A percentile compares a stretch with the other conserved stretches of the same genome.
phyloP scores from a whole-genome alignment of 305 asterid genomes.

The Plantago rigida region DNA sequence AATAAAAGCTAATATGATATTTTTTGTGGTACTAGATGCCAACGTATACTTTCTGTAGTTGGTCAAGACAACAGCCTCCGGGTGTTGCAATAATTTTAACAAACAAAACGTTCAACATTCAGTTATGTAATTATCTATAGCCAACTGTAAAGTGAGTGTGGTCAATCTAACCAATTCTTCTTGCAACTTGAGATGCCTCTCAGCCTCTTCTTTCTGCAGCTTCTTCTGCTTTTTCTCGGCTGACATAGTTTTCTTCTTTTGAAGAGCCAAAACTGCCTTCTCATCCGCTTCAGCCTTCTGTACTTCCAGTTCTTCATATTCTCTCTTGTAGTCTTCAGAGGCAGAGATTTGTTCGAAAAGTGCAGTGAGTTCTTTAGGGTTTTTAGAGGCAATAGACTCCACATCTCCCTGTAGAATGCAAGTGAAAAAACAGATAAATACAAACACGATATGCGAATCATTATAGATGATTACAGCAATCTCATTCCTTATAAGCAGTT shows the following conservation, averaged over 20 bases:
- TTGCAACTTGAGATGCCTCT: constrained; percentile 83
- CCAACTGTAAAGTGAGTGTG: constrained; percentile 16
- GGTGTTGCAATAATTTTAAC: constrained; percentile 6
- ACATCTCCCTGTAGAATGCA: constrained; percentile 72
- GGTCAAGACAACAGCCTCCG: neutral
- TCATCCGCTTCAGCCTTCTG: constrained; percentile 91
- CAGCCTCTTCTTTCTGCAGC: constrained; percentile 97
- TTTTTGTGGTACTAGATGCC: neutral
- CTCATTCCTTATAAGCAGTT: constrained; percentile 1
- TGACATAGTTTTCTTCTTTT: constrained; percentile 76
- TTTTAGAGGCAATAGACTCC: constrained; percentile 91
- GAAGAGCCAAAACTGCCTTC: constrained; percentile 89
- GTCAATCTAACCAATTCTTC: constrained; percentile 60
- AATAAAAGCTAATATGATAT: constrained; percentile 7
- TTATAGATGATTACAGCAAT: constrained; percentile 2
- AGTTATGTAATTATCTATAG: constrained; percentile 8
- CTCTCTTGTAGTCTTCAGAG: constrained; percentile 79
- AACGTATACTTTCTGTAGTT: constrained; percentile 3
- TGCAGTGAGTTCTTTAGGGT: constrained; percentile 77
- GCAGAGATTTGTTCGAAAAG: constrained; percentile 95
- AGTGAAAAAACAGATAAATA: neutral
- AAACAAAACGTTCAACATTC: constrained; percentile 15
- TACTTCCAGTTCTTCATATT: constrained; percentile 76
- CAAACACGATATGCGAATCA: constrained; percentile 16
- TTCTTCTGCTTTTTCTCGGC: constrained; percentile 89